Evolutionary conservation across 768 basidiomycete species (phyloP).

Genomic region (Cystobasidium onofrii): DNA sequence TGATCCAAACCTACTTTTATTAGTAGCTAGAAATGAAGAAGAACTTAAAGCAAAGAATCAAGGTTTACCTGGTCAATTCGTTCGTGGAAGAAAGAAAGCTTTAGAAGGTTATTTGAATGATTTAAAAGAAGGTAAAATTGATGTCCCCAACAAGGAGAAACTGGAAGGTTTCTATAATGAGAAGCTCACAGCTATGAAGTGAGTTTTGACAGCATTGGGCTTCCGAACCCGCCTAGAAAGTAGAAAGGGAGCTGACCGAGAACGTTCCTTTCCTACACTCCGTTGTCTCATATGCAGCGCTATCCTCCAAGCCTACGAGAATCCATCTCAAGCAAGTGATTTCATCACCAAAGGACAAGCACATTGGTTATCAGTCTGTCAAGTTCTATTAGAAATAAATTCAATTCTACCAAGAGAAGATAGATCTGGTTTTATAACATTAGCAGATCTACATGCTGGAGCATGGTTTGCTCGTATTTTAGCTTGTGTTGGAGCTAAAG

Average conservation of each 20-base stretch:
- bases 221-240: no score
- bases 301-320: background rate
- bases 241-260: background rate
- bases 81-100: constrained; percentile 20
- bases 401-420: constrained; percentile 20
- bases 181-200: constrained; percentile 23
- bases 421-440: constrained; percentile 25
- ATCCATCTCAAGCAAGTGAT: background rate
- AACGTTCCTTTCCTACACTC: background rate
- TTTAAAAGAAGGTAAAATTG: constrained; percentile 1
- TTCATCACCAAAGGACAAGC: constrained; percentile 4
- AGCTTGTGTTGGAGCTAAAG: constrained; percentile 2
- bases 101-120: constrained; percentile 4
- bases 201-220: no score
- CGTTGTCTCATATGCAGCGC: background rate
- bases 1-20: constrained; percentile 23
- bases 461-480: constrained; percentile 25
- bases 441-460: constrained; percentile 26
- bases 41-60: constrained; percentile 10
- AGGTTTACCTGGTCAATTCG: constrained; percentile 14
- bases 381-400: constrained; percentile 9
- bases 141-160: constrained; percentile 4
- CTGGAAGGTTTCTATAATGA: constrained; percentile 10
- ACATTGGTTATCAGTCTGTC: background rate
- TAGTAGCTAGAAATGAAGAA: background rate